phyloP scores from a whole-genome alignment of 2,329 filamentous ascomycete genomes.

The Madurella fahalii region DNA sequence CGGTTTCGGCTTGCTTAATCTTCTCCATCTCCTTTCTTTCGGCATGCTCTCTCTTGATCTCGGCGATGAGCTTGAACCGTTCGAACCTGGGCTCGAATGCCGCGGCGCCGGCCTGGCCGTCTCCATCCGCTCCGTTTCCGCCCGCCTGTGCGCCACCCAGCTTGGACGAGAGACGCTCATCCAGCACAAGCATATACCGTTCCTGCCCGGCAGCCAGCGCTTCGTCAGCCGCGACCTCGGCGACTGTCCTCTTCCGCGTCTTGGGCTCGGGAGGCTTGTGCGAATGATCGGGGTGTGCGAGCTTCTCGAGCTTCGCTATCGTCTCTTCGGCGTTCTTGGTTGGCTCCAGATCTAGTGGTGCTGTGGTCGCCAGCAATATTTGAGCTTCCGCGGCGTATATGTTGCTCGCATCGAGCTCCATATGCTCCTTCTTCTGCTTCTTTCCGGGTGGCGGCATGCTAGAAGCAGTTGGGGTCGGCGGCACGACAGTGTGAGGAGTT shows the following conservation, averaged over 20 bases:
- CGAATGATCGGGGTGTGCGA: constrained; percentile 74
- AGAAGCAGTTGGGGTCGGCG: constrained; percentile 58
- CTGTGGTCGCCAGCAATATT: constrained; percentile 67
- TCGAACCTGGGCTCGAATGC: constrained; percentile 84
- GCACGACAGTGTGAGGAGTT: constrained; percentile 59
- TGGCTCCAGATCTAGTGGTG: constrained; percentile 73
- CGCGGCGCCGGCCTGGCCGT: constrained; percentile 66
- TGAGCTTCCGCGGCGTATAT: constrained; percentile 72
- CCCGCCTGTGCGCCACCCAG: constrained; percentile 54
- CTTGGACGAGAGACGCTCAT: constrained; percentile 70
- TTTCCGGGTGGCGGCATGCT: constrained; percentile 60
- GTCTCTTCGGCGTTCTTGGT: constrained; percentile 65
- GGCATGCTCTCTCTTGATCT: constrained; percentile 72
- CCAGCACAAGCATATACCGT: constrained; percentile 86
- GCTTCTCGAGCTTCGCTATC: constrained; percentile 64
- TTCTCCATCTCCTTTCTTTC: constrained; percentile 77
- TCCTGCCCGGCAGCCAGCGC: constrained; percentile 85
- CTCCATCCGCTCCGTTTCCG: constrained; percentile 60
- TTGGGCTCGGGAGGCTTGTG: constrained; percentile 78
- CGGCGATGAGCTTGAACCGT: constrained; percentile 84
- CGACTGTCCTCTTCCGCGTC: constrained; percentile 85
- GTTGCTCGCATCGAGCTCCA: constrained; percentile 71
- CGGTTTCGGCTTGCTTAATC: constrained; percentile 58
- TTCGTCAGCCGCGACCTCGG: constrained; percentile 92
- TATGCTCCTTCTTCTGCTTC: constrained; percentile 64